Evolutionary conservation across 768 basidiomycete genomes (phyloP).

Genomic region (Hortiboletus campestris): DNA sequence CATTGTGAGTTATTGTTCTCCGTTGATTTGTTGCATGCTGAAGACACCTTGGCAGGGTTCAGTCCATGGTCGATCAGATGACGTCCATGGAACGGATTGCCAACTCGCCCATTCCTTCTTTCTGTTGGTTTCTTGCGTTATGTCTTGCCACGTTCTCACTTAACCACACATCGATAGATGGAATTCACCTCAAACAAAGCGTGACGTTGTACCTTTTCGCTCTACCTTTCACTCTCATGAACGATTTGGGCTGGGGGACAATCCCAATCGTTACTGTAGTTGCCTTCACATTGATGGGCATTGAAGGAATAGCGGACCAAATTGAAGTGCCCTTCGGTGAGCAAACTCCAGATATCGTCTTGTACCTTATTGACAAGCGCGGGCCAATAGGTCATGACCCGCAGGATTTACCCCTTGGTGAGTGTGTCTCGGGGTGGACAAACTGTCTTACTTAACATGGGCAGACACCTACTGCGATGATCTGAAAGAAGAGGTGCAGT

Average conservation of each 20-base stretch:
- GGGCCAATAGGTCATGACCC: constrained; percentile 51
- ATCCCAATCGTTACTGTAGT: constrained; percentile 85
- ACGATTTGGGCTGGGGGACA: constrained; percentile 79
- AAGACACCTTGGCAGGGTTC: constrained; percentile 49
- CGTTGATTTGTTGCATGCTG: not conserved
- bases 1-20: constrained; percentile 43
- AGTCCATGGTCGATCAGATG: constrained; percentile 82
- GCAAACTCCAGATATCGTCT: constrained; percentile 12
- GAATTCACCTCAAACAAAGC: constrained; percentile 92
- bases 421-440: constrained; percentile 12
- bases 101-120: constrained; percentile 79
- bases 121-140: constrained; percentile 46
- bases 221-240: constrained; percentile 82
- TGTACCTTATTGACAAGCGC: not conserved
- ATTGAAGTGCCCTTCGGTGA: constrained; percentile 94
- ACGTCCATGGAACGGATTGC: constrained; percentile 88
- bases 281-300: constrained; percentile 90
- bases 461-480: constrained; percentile 83
- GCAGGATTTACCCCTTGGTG: constrained; percentile 74
- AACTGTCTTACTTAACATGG: not conserved
- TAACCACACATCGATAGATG: constrained; percentile 46
- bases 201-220: constrained; percentile 92
- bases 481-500: constrained; percentile 83
- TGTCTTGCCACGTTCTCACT: not conserved
- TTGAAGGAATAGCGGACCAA: constrained; percentile 93